A percentile compares a stretch with the other conserved stretches of the same genome.
Conservation (phyloP, 768 basidiomycete species). For the Kwoniella shandongensis region DNA sequence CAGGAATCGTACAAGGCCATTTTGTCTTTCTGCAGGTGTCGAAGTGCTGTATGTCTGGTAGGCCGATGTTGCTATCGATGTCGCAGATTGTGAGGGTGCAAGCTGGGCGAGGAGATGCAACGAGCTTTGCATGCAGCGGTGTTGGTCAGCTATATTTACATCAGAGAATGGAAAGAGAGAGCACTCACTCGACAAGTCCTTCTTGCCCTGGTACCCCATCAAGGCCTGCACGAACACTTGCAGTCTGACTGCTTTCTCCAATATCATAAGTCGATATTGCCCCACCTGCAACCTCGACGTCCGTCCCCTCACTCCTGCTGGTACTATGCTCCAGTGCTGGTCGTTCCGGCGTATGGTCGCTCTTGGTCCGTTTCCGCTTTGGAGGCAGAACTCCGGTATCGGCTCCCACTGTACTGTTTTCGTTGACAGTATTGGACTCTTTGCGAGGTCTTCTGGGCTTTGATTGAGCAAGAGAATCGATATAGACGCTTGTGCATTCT, state of each 20-base stretch:
- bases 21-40: slow-evolving; percentile 6
- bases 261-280: slow-evolving; percentile 3
- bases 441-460: slow-evolving; percentile 22
- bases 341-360: not conserved
- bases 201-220: not conserved
- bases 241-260: slow-evolving; percentile 10
- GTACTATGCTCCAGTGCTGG: not conserved
- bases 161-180: not conserved
- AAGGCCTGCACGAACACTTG: not conserved
- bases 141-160: not conserved
- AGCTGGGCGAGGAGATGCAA: not conserved
- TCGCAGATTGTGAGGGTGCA: not conserved
- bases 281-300: not conserved
- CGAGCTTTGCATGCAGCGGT: slow-evolving; percentile 1
- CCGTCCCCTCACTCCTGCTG: not conserved
- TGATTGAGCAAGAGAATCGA: slow-evolving; percentile 32
- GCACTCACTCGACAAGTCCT: slow-evolving; percentile 11
- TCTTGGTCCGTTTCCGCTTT: slow-evolving; percentile 9
- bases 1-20: slow-evolving; percentile 47
- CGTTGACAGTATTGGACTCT: slow-evolving; percentile 13
- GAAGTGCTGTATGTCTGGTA: too few relatives aligned
- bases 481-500: slow-evolving; percentile 37
- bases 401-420: not conserved
- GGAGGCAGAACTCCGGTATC: not conserved
- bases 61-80: too few relatives aligned